phyloP scores from a whole-genome alignment of 148 eudicot genomes.

The Chenopodium suecicum region DNA sequence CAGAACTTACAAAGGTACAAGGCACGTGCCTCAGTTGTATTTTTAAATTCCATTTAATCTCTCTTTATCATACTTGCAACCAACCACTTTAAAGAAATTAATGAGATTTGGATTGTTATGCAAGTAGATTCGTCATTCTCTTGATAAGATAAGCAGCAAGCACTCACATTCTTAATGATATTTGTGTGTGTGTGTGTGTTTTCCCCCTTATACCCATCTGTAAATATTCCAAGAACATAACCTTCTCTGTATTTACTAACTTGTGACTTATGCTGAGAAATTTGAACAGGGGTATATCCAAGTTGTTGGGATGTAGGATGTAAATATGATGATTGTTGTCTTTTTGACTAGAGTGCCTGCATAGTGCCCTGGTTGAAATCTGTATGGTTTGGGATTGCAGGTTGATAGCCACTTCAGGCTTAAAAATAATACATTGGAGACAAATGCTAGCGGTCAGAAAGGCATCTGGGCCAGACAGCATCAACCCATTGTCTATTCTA shows the following conservation, averaged over 20 bases:
- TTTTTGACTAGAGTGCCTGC: not conserved
- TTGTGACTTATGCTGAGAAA: not conserved
- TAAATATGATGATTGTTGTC: not conserved
- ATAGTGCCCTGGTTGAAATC: not conserved
- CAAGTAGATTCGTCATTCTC: not conserved
- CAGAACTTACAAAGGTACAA: not conserved
- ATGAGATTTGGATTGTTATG: not conserved
- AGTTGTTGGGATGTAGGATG: not conserved
- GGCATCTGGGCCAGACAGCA: conserved; percentile 40
- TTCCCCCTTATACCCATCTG: not conserved
- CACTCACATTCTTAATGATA: not conserved
- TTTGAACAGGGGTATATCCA: not conserved
- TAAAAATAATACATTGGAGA: conserved; percentile 30
- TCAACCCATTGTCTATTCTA: conserved; percentile 28
- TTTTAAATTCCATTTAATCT: not conserved
- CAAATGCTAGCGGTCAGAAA: conserved; percentile 37
- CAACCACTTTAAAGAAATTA: not conserved
- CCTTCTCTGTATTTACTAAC: no score
- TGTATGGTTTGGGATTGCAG: conserved; percentile 38
- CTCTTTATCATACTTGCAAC: not conserved
- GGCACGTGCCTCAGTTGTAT: not conserved
- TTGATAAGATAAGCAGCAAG: not conserved
- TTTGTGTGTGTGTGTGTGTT: no score
- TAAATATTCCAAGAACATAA: not conserved
- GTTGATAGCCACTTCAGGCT: conserved; percentile 58